phyloP scores from a whole-genome alignment of 169 alveolate genomes.

The Cryptosporidium sp. region DNA sequence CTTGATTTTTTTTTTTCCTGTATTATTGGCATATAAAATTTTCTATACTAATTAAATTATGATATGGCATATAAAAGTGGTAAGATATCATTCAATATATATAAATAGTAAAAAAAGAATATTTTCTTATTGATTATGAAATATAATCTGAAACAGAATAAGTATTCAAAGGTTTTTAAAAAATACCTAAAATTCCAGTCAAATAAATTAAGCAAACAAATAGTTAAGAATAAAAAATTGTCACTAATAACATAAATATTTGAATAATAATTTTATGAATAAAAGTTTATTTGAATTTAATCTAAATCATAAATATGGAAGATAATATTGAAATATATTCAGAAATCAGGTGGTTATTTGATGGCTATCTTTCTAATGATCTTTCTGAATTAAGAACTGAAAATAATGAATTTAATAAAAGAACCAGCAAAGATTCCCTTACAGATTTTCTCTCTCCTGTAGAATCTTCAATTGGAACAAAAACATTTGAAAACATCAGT shows the following conservation, averaged over 20 bases:
- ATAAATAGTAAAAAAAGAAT: background rate
- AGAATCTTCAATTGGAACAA: constrained; percentile 28
- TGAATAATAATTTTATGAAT: background rate
- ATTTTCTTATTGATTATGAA: background rate
- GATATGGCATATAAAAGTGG: background rate
- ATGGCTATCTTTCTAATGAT: background rate
- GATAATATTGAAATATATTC: background rate
- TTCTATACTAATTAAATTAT: background rate
- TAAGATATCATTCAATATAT: too few species aligned
- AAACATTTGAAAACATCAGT: constrained; percentile 10
- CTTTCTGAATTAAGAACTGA: constrained; percentile 1
- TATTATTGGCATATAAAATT: background rate
- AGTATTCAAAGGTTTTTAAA: background rate
- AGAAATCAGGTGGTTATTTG: background rate
- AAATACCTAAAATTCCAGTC: too few species aligned
- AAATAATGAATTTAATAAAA: background rate
- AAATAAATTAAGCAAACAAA: too few species aligned
- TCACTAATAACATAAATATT: too few species aligned
- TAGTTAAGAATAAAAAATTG: too few species aligned
- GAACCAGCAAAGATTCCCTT: background rate
- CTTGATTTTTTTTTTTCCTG: background rate
- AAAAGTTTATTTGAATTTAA: background rate
- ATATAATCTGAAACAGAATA: background rate
- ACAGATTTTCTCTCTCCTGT: constrained; percentile 12
- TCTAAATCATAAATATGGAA: background rate